A percentile compares a stretch with the other conserved stretches of the same genome.
phyloP scores from a whole-genome alignment of 2,329 filamentous ascomycete species.

The Didymosphaeria variabile region DNA sequence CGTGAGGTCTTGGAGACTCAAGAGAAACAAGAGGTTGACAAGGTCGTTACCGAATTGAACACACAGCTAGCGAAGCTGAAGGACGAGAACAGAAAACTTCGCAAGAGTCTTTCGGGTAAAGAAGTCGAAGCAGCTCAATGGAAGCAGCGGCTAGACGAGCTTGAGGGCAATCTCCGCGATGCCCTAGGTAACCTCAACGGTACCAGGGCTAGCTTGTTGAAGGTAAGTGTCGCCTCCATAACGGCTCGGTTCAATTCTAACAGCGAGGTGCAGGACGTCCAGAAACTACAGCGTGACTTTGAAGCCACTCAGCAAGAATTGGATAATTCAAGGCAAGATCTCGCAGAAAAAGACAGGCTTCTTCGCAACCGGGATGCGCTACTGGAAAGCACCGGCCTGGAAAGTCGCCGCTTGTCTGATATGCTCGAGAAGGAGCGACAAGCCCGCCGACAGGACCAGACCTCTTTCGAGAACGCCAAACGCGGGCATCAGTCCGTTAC shows the following conservation, averaged over 20 bases:
- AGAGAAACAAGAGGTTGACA: slow-evolving; percentile 95
- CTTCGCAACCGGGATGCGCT: slow-evolving; percentile 89
- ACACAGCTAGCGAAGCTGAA: slow-evolving; percentile 81
- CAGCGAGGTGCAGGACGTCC: slow-evolving; percentile 69
- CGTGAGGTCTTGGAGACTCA: slow-evolving; percentile 84
- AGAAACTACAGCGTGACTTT: slow-evolving; percentile 86
- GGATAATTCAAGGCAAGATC: slow-evolving; percentile 76
- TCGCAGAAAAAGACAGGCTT: slow-evolving; percentile 90
- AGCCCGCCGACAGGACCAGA: slow-evolving; percentile 83
- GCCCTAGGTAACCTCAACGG: slow-evolving; percentile 88
- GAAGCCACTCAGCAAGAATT: slow-evolving; percentile 85
- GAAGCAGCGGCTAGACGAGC: slow-evolving; percentile 88
- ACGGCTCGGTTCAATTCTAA: slow-evolving; percentile 29
- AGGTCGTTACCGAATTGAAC: slow-evolving; percentile 92
- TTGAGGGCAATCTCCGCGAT: slow-evolving; percentile 88
- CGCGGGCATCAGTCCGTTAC: slow-evolving; percentile 87
- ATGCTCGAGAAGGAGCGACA: slow-evolving; percentile 91
- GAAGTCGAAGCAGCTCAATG: slow-evolving; percentile 90
- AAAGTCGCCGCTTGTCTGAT: slow-evolving; percentile 84
- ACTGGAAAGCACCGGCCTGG: slow-evolving; percentile 87
- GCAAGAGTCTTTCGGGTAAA: slow-evolving; percentile 81
- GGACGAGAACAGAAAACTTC: slow-evolving; percentile 83
- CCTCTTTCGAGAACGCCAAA: slow-evolving; percentile 86
- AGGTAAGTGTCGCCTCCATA: slow-evolving; percentile 58
- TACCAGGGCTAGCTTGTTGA: slow-evolving; percentile 83